Evolutionary conservation across 768 basidiomycete species (phyloP).

Genomic region (Melanogaster broomeanus): DNA sequence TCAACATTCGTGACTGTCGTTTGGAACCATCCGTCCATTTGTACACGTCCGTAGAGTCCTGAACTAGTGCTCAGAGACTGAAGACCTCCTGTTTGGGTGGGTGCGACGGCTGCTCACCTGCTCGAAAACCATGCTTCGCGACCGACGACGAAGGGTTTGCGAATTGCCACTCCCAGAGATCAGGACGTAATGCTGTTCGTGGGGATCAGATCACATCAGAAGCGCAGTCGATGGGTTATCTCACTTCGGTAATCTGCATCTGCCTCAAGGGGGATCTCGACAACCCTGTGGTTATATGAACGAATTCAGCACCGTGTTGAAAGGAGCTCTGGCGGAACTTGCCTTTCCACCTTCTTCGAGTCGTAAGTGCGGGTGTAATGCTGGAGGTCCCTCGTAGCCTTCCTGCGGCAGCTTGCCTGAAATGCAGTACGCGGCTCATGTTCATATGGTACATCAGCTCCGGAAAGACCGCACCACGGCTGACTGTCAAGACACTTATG

Average conservation of each 20-base stretch:
- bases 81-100: neutral
- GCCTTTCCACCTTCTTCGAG: conserved; percentile 59
- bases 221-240: conserved; percentile 8
- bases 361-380: conserved; percentile 64
- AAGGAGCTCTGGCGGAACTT: conserved; percentile 11
- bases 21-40: conserved; percentile 55
- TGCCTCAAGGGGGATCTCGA: conserved; percentile 55
- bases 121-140: conserved; percentile 51
- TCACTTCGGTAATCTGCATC: conserved; percentile 69
- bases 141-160: conserved; percentile 59
- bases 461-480: conserved; percentile 34
- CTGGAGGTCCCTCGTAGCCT: conserved; percentile 55
- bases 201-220: neutral
- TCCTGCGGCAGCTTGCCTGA: conserved; percentile 49
- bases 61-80: conserved; percentile 13
- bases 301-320: neutral
- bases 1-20: conserved; percentile 81
- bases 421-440: conserved; percentile 38
- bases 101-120: conserved; percentile 37
- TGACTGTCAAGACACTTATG: conserved; percentile 41
- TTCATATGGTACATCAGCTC: conserved; percentile 32
- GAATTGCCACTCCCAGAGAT: conserved; percentile 60
- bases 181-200: conserved; percentile 32
- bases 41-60: conserved; percentile 63
- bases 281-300: conserved; percentile 42